Percentiles rank a stretch among this genome's conserved stretches.
Evolutionary conservation across 2,329 filamentous ascomycete genomes (phyloP).

Genomic region (Xylaria sp.): DNA sequence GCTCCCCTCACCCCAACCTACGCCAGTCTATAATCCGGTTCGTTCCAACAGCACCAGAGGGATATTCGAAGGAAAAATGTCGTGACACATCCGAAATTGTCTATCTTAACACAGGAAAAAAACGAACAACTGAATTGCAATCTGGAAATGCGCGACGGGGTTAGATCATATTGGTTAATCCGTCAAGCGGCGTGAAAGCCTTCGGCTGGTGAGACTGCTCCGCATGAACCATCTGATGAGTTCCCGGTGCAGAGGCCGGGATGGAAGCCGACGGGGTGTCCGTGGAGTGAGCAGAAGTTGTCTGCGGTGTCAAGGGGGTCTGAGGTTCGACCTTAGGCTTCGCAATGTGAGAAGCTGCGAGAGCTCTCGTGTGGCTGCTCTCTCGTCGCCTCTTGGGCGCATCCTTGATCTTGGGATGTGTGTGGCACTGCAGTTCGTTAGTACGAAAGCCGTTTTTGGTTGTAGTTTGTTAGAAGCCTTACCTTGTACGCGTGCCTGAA

Average conservation of each 20-base stretch:
- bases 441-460: slow-evolving; percentile 1
- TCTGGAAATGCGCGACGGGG: neutral
- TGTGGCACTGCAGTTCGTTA: slow-evolving; percentile 60
- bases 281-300: slow-evolving; percentile 41
- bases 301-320: slow-evolving; percentile 47
- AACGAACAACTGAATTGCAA: slow-evolving; percentile 10
- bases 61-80: slow-evolving; percentile 29
- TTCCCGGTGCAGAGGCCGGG: slow-evolving; percentile 32
- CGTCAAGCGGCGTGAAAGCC: slow-evolving; percentile 42
- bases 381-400: slow-evolving; percentile 69
- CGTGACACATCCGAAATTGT: slow-evolving; percentile 31
- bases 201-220: slow-evolving; percentile 37
- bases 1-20: no score
- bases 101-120: slow-evolving; percentile 27
- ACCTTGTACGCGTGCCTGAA: slow-evolving; percentile 90
- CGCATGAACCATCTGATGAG: slow-evolving; percentile 31
- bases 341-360: slow-evolving; percentile 46
- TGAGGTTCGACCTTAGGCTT: slow-evolving; percentile 53
- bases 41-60: slow-evolving; percentile 26
- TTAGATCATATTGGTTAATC: slow-evolving; percentile 52
- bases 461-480: slow-evolving; percentile 16
- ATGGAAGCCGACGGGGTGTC: slow-evolving; percentile 45
- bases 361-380: slow-evolving; percentile 53
- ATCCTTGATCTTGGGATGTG: slow-evolving; percentile 72
- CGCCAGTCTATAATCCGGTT: slow-evolving; percentile 35